Conservation (phyloP, 2,329 filamentous ascomycete species). For the Geosmithia putterillii region DNA sequence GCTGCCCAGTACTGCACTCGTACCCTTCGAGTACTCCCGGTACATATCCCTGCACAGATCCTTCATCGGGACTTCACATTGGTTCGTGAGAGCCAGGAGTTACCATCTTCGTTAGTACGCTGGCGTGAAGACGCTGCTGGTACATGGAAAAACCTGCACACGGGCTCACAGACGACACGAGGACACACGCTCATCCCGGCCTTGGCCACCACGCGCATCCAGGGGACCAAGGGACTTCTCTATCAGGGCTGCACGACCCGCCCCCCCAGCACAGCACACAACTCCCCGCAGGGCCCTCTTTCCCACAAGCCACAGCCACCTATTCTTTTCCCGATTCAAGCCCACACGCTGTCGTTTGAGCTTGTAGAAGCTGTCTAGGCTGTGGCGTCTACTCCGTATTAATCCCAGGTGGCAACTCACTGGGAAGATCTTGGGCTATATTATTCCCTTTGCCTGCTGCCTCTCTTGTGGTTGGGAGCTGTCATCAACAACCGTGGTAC, state of each 20-base stretch:
- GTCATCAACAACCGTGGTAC: not conserved
- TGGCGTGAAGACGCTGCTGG: not conserved
- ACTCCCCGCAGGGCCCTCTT: not conserved
- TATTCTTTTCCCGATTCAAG: not conserved
- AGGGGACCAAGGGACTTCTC: not conserved
- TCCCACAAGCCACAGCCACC: not conserved
- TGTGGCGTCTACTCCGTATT: not conserved
- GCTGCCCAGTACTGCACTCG: not conserved
- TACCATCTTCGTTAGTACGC: not conserved
- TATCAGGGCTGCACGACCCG: slow-evolving; percentile 2
- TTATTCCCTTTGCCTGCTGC: not conserved
- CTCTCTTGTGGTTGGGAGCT: not conserved
- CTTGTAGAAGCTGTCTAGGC: not conserved
- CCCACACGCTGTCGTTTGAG: not conserved
- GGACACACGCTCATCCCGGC: not conserved
- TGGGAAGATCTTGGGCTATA: not conserved
- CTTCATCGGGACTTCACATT: not conserved
- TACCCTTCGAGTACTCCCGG: not conserved
- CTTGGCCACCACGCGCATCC: not conserved
- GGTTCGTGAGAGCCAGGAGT: not conserved
- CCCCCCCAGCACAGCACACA: not conserved
- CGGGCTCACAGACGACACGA: not conserved
- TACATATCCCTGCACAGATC: not conserved
- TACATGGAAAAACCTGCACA: not conserved
- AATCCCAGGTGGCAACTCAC: not conserved